Percentiles rank a stretch among this genome's conserved stretches.
These are phyloP conservation scores for Phytopythium litorale DNA, from an alignment of 352 stramenopile species.

Conservation along the genomic window DNA sequence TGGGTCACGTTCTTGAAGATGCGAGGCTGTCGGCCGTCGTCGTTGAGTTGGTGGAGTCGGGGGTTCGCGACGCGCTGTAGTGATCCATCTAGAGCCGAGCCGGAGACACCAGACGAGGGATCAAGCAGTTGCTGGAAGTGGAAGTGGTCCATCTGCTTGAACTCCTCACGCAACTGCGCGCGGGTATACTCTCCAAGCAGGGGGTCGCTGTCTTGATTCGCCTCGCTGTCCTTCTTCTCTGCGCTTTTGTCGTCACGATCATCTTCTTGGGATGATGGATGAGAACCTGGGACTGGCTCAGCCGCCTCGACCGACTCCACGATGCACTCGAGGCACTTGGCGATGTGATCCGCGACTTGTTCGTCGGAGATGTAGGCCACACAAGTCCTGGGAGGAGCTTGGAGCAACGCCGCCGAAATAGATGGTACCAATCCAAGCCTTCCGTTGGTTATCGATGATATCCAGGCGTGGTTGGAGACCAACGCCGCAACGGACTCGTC, in stretches of 20 bases:
- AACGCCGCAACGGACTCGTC: slow-evolving; percentile 32
- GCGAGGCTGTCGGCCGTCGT: not conserved
- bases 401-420: not conserved
- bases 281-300: too few relatives aligned
- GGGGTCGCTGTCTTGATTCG: not conserved
- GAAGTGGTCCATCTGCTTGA: slow-evolving; percentile 39
- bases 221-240: not conserved
- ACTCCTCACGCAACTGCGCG: slow-evolving; percentile 8
- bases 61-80: not conserved
- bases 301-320: slow-evolving; percentile 11
- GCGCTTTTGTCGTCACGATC: not conserved
- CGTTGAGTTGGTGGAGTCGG: not conserved
- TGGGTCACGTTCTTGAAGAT: slow-evolving; percentile 4
- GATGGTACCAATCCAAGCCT: not conserved
- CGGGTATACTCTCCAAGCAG: not conserved
- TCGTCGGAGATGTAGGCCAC: not conserved
- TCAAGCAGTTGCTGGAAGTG: slow-evolving; percentile 51
- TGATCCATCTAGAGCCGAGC: not conserved
- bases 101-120: slow-evolving; percentile 10
- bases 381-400: too few relatives aligned
- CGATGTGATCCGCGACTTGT: slow-evolving; percentile 1
- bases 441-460: too few relatives aligned
- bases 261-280: not conserved
- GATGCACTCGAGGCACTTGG: slow-evolving; percentile 19
- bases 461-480: slow-evolving; percentile 37